Evolutionary conservation across 306 rosid species (phyloP).

Genomic region (Vigna hirtella): DNA sequence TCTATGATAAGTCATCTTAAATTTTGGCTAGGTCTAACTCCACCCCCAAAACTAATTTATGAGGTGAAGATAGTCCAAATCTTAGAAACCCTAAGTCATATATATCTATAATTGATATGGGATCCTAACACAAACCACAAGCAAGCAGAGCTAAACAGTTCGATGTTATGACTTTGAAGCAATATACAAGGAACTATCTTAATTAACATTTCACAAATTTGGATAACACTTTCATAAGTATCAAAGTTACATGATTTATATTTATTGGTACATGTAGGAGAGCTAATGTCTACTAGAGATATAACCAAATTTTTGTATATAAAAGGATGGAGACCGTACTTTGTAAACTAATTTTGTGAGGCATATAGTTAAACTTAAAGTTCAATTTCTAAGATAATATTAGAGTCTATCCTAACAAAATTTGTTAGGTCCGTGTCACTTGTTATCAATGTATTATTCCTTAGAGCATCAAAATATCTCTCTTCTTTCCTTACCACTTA

Average conservation of each 20-base stretch:
- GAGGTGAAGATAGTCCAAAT: not conserved
- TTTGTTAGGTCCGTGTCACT: no score
- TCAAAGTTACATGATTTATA: constrained; percentile 4
- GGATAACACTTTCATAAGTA: constrained; percentile 1
- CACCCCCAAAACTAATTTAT: not conserved
- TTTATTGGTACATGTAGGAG: not conserved
- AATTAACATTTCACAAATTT: constrained; percentile 13
- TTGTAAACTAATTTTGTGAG: no score
- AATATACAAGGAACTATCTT: constrained; percentile 19
- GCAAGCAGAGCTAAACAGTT: not conserved
- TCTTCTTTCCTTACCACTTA: constrained; percentile 17
- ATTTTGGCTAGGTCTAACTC: not conserved
- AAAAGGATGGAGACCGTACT: no score
- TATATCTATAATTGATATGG: not conserved
- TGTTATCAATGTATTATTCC: not conserved
- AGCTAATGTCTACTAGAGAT: no score
- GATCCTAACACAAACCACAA: not conserved
- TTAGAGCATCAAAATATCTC: not conserved
- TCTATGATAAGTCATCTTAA: not conserved
- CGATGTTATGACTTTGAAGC: not conserved
- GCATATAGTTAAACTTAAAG: no score
- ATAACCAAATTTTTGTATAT: no score
- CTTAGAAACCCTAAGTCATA: not conserved
- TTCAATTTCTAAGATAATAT: no score
- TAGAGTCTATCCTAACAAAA: no score